Base-by-base conservation (phyloP, 1,284 basidiomycete species). In the Malassezia globosa region DNA sequence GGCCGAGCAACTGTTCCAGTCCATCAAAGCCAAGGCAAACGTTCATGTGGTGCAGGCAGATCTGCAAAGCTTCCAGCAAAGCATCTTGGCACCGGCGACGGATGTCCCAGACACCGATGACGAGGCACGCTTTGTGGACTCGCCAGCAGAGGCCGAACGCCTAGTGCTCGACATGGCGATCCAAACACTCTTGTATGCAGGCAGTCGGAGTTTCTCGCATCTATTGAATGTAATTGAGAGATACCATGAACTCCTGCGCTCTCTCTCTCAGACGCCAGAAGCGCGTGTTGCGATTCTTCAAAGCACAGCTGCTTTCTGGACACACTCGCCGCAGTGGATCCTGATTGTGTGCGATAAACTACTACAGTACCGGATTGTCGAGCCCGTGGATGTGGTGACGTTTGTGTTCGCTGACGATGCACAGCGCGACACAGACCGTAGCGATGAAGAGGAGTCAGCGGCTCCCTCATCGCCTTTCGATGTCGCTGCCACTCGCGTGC, bases 331-430 rank as follows among this genome's bases (percentile, higher is more conserved):
- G 13, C 67, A 71, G 49, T 71, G 69, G 69, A 39, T 64, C 5
- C 36, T 53, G 19, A 71, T 97, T 63, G 89, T 95, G 5, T 82
- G 92, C 56, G 94, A 96, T 77, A 99, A 99, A 75, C 76, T 96
- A 55, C 84, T 97, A 79, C 92, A 97, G 73, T 99, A 99, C 73
- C 86, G 94, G 65, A 85, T 97, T 49, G 83, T 97, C 24, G 89
- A 96, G 65, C 87, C 90, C 0, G 80, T 82, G 13, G 90, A 97
- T 65, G 84, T 96, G 14, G 82, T 95, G 44, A 76, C 75, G 4
- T 95, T 87, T 82, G 80, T 84, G 14, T 96, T 97, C 71, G 19
- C 16, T 8, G 31, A 33, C 22, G 10, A 27, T 2, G 27, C 18
- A 11, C 16, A 53, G 59, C 7, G 48, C 56, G 3, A 36, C 7